Conservation (phyloP, 352 stramenopile genomes). For the Globisporangium acanthophoron region DNA sequence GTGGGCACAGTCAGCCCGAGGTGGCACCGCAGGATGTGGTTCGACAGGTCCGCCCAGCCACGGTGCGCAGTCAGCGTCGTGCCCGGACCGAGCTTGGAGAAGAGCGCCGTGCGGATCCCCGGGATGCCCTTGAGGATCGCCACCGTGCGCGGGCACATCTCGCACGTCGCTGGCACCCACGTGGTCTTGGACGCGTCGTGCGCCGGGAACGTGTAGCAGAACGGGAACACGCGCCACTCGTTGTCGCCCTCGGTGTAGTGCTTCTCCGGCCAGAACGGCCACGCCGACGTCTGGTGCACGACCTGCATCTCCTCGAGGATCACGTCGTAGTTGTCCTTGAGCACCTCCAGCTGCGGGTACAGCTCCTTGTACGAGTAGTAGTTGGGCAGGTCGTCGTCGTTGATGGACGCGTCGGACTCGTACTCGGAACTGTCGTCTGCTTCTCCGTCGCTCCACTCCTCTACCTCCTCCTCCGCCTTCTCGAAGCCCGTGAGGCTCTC, state of each 20-base stretch:
- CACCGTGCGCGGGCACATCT: slow-evolving; percentile 74
- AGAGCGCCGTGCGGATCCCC: slow-evolving; percentile 79
- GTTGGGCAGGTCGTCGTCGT: slow-evolving; percentile 65
- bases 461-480: neutral
- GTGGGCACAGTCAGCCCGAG: slow-evolving; percentile 63
- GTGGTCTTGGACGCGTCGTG: slow-evolving; percentile 77
- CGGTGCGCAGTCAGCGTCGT: slow-evolving; percentile 69
- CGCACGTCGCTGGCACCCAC: slow-evolving; percentile 75
- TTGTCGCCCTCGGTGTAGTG: slow-evolving; percentile 70
- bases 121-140: slow-evolving; percentile 60
- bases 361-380: slow-evolving; percentile 73
- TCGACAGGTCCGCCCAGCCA: slow-evolving; percentile 87
- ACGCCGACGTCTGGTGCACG: slow-evolving; percentile 49
- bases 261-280: slow-evolving; percentile 84
- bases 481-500: slow-evolving; percentile 18
- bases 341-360: slow-evolving; percentile 70
- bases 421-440: slow-evolving; percentile 27
- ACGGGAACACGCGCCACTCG: slow-evolving; percentile 85
- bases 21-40: slow-evolving; percentile 85
- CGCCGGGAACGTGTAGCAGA: slow-evolving; percentile 89
- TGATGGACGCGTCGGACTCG: slow-evolving; percentile 42
- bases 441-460: slow-evolving; percentile 23
- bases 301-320: slow-evolving; percentile 77
- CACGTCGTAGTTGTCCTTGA: slow-evolving; percentile 62
- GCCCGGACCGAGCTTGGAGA: slow-evolving; percentile 82